These are phyloP conservation scores for Elaeis guineensis DNA, from an alignment of 176 grass and related monocot species.

Conservation along the genomic window DNA sequence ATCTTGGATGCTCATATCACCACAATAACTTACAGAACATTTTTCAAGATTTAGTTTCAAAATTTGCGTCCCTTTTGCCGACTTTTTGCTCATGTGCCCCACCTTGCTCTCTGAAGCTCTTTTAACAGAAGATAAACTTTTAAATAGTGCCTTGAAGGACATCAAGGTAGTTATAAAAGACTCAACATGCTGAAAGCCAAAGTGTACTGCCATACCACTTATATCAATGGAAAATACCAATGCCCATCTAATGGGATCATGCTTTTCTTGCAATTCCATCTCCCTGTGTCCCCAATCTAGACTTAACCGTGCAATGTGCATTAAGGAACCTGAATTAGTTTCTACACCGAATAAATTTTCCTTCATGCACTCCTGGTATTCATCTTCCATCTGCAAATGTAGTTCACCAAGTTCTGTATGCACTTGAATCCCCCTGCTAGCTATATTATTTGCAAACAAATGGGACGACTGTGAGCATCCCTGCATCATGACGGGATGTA, in stretches of 20 bases:
- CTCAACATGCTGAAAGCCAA: slow-evolving; percentile 91
- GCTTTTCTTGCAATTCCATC: slow-evolving; percentile 56
- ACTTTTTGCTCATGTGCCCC: slow-evolving; percentile 47
- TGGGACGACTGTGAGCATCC: slow-evolving; percentile 89
- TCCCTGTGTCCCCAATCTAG: slow-evolving; percentile 91
- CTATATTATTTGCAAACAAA: slow-evolving; percentile 98
- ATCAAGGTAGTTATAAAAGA: slow-evolving; percentile 63
- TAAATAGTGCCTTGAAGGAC: slow-evolving; percentile 73
- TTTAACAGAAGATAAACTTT: slow-evolving; percentile 43
- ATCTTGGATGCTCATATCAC: slow-evolving; percentile 62
- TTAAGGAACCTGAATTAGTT: slow-evolving; percentile 66
- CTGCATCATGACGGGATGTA: slow-evolving; percentile 36
- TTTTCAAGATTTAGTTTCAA: slow-evolving; percentile 91
- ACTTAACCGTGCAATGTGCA: slow-evolving; percentile 81
- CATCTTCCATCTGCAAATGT: slow-evolving; percentile 89
- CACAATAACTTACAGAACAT: slow-evolving; percentile 69
- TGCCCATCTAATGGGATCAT: slow-evolving; percentile 48
- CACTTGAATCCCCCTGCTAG: slow-evolving; percentile 88
- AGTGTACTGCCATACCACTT: slow-evolving; percentile 73
- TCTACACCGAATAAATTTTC: slow-evolving; percentile 95
- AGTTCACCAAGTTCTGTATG: slow-evolving; percentile 95
- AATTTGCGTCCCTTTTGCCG: slow-evolving; percentile 53
- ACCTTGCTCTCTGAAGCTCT: slow-evolving; percentile 45
- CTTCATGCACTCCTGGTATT: slow-evolving; percentile 81
- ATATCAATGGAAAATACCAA: slow-evolving; percentile 77